Percentiles rank a stretch among this genome's conserved stretches.
Conservation (phyloP, 176 grass and related monocot genomes). For the Eragrostis curvula region DNA sequence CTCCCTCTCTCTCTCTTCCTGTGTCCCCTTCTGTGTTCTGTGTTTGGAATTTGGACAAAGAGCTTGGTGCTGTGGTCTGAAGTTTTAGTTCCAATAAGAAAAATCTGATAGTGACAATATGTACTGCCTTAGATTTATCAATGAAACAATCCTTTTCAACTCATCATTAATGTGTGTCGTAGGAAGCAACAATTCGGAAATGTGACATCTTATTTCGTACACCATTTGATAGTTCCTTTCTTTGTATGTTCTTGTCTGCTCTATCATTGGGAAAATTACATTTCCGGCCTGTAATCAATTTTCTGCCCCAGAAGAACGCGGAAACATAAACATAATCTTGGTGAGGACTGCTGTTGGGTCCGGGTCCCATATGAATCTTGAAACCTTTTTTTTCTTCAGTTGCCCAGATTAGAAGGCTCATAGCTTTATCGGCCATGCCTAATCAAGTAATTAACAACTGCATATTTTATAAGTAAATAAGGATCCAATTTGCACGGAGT, state of each 20-base stretch:
- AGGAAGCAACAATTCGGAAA: slow-evolving; percentile 56
- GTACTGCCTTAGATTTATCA: slow-evolving; percentile 24
- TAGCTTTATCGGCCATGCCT: not conserved
- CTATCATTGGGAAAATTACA: not conserved
- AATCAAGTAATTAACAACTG: slow-evolving; percentile 2
- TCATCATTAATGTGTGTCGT: slow-evolving; percentile 46
- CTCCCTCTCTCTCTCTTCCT: not conserved
- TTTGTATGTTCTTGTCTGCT: slow-evolving; percentile 9
- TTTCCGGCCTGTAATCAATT: slow-evolving; percentile 16
- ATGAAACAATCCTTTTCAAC: slow-evolving; percentile 39
- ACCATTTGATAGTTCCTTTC: slow-evolving; percentile 23
- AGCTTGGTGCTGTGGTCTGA: not conserved
- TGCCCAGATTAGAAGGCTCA: not conserved
- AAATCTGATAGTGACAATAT: slow-evolving; percentile 31
- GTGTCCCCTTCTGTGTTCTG: not conserved
- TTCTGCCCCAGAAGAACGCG: not conserved
- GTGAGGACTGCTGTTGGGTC: not conserved
- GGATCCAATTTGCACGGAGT: not conserved
- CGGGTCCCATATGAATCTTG: not conserved
- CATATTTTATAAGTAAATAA: not conserved
- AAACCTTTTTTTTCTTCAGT: not conserved
- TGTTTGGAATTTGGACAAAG: not conserved
- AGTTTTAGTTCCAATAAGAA: slow-evolving; percentile 21
- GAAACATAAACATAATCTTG: not conserved
- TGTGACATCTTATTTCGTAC: slow-evolving; percentile 11